Conservation (phyloP, 148 eudicot genomes). For the Hydrangea macrophylla region DNA sequence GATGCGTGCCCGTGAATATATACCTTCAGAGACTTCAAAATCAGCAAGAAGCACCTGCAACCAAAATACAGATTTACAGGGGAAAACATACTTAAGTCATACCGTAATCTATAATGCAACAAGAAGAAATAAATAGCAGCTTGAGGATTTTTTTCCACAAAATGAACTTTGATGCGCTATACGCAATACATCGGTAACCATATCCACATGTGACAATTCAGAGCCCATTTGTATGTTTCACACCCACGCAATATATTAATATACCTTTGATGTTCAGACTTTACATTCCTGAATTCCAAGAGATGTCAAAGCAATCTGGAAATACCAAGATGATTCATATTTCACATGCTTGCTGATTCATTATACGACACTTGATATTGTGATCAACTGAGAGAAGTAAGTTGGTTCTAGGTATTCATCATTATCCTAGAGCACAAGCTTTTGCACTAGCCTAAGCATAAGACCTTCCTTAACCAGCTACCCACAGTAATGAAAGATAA, state of each 20-base stretch:
- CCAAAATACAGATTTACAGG: not conserved
- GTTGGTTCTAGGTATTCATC: too few relatives aligned
- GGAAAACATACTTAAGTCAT: not conserved
- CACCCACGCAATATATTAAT: not conserved
- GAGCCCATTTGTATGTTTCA: not conserved
- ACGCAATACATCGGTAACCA: not conserved
- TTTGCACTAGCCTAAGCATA: too few relatives aligned
- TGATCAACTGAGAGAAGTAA: too few relatives aligned
- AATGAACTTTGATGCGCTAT: not conserved
- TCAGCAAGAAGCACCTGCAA: constrained; percentile 76
- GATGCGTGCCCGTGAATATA: constrained; percentile 72
- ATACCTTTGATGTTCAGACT: not conserved
- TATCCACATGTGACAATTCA: not conserved
- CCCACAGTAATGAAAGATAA: too few relatives aligned
- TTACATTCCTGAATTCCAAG: not conserved
- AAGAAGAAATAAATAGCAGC: not conserved
- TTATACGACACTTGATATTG: too few relatives aligned
- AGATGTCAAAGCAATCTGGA: not conserved
- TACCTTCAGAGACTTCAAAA: constrained; percentile 93
- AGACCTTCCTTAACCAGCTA: too few relatives aligned
- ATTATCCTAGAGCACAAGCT: too few relatives aligned
- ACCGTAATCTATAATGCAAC: not conserved
- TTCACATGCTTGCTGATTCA: too few relatives aligned
- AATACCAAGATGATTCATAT: not conserved
- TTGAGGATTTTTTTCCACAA: not conserved